Evolutionary conservation across 441 rosid genomes (phyloP), one percentile per base, ranked within the genome.

Genomic region (Macaranga tanarius): DNA sequence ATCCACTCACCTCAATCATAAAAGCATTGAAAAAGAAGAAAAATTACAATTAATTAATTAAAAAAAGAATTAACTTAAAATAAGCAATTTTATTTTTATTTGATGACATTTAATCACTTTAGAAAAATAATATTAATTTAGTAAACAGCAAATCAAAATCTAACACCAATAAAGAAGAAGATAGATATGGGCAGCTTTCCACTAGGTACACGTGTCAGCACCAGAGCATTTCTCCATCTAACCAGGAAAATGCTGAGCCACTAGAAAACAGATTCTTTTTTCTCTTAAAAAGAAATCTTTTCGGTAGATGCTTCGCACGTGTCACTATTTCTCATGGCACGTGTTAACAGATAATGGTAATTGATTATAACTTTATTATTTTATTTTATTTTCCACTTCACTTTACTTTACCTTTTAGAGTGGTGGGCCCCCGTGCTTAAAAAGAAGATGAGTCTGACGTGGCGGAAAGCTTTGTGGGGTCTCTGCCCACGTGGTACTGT

Each of bases 231-330:
- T 62, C 52, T 75, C 74, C 70, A 38, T 66, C 55, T 20, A 22
- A 42, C 75, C 44, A 62, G 76, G 77, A 54, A 67, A 69, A 67
- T 57, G 61, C 78, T 81, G 78, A 75, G 81, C 86, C 84, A 75
- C 80, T 34, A 69, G 67, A 50, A 28, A 75, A 52, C 57, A 78
- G 76, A 80, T 75, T 83, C 84, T 38, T 71, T n/a, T n/a, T 63
- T 42, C 50, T 3, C 3, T 1, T 1, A 28, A 28, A 28, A 28
- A 23, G 13, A 58, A 66, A 74, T 38, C 54, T 5, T 2, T 5
- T 2, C 0, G 44, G 17, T 20, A 34, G 72, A 64, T 56, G 75
- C 69, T 47, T 74, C 73, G 19, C 77, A 67, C 70, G 82, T 69
- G 77, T 54, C 25, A 1, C 0, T 38, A 5, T 9, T 11, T 7